Evolutionary conservation across 2,329 filamentous ascomycete species (phyloP).

Genomic region (Chrysoporthe puriensis): DNA sequence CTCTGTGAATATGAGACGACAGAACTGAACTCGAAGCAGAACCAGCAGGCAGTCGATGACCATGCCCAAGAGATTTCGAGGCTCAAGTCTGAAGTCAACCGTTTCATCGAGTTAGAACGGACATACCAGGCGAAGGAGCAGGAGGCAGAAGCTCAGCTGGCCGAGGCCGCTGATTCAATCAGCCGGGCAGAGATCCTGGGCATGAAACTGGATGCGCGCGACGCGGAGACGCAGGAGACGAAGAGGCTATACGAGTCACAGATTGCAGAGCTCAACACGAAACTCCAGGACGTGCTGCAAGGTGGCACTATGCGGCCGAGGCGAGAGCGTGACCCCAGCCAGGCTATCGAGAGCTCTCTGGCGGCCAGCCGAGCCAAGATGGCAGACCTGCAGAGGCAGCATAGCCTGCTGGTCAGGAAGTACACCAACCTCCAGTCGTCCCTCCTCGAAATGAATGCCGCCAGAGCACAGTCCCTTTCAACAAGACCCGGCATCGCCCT

Average conservation of each 20-base stretch:
- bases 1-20: conserved; percentile 71
- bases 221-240: conserved; percentile 50
- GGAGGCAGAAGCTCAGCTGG: conserved; percentile 59
- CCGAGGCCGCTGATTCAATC: conserved; percentile 62
- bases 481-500: conserved; percentile 27
- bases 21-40: conserved; percentile 66
- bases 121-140: conserved; percentile 67
- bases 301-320: conserved; percentile 24
- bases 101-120: conserved; percentile 63
- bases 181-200: conserved; percentile 62
- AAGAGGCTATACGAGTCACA: conserved; percentile 52
- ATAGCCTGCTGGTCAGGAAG: conserved; percentile 53
- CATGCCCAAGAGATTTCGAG: conserved; percentile 63
- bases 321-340: conserved; percentile 37
- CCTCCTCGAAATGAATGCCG: conserved; percentile 49
- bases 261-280: conserved; percentile 50
- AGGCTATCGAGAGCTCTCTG: conserved; percentile 49
- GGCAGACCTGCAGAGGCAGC: conserved; percentile 56
- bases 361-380: conserved; percentile 58
- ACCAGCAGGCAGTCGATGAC: conserved; percentile 64
- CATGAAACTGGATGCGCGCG: conserved; percentile 58
- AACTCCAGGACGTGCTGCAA: conserved; percentile 46
- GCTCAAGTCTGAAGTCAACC: conserved; percentile 61
- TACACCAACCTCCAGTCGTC: conserved; percentile 56
- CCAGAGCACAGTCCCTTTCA: conserved; percentile 11